Base-by-base conservation (phyloP, 805 yeast species). In the Zygoascus flipseniorum region DNA sequence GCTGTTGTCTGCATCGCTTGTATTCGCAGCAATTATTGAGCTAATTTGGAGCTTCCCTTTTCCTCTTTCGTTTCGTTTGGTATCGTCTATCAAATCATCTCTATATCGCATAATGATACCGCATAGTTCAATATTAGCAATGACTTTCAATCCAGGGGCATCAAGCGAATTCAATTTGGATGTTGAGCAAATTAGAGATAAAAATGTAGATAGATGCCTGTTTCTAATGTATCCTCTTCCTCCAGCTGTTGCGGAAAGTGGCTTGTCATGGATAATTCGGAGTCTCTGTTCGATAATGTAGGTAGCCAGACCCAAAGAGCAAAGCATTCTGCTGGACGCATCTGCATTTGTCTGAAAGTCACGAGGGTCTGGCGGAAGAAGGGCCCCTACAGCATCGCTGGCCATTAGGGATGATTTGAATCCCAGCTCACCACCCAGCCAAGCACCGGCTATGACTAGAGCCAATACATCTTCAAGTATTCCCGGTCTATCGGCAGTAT, bases 361-460 rank as follows among this genome's bases (percentile, higher is more conserved):
- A 13, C 31, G 23, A 13, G 45, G 45, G 5, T 47, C 39, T 14
- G 42, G 26, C 3, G 61, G 59, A n/a, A 58, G 47, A 31, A 58
- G 49, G 2, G 50, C 48, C 2, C 57, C 61, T 9, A 56, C 47
- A 13, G 54, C 32, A 11, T 56, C 56, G 44, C 57, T 56, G 13
- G 62, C 60, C 26, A 50, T 50, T 11, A 56, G 47, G 26, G 55
- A 50, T 50, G 51, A 43, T 4, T 53, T 44, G 52, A 59, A 59
- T n/a, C 62, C 62, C 37, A 58, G 49, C 46, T 59, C 62, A 5
- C 55, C 59, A 6, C 62, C 62, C 4, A 59, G 50, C 60, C 59
- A 59, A 2, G 62, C 62, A 9, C 59, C 60, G 3, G 59, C 59
- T 18, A 57, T 48, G 20, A 47, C 35, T 5, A 59, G 51, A 8